phyloP scores from a whole-genome alignment of 805 yeast genomes.

The Starmerella potacharoeniae region DNA sequence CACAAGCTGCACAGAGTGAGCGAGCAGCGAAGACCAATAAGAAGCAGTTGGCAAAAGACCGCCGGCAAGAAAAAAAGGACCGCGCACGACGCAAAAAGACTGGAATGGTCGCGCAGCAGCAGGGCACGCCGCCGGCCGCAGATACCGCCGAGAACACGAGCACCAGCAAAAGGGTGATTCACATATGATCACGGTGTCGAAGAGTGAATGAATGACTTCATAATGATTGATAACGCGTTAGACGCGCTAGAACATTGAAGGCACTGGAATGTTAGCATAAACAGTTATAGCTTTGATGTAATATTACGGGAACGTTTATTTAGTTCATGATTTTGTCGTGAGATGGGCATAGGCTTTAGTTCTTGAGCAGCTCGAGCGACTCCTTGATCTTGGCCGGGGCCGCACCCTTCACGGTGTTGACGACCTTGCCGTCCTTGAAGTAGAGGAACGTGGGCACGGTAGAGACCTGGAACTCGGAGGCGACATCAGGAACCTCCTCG shows the following conservation, averaged over 20 bases:
- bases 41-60: slow-evolving; percentile 7
- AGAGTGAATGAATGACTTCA: too few relatives aligned
- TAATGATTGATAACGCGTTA: too few relatives aligned
- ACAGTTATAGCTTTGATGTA: too few relatives aligned
- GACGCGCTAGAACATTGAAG: too few relatives aligned
- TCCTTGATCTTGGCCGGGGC: slow-evolving; percentile 47
- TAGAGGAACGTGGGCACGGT: slow-evolving; percentile 62
- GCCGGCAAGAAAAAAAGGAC: slow-evolving; percentile 8
- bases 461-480: slow-evolving; percentile 57
- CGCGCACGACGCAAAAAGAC: slow-evolving; percentile 5
- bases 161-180: not conserved
- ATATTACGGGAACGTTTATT: not conserved
- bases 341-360: not conserved
- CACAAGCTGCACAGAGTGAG: too few relatives aligned
- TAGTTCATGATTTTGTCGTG: not conserved
- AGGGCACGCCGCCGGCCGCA: not conserved
- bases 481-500: slow-evolving; percentile 61
- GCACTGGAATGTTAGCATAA: too few relatives aligned
- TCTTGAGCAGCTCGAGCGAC: slow-evolving; percentile 51
- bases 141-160: not conserved
- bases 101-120: not conserved
- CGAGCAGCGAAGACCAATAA: not conserved
- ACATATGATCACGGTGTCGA: not conserved
- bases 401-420: slow-evolving; percentile 79
- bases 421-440: slow-evolving; percentile 72